Evolutionary conservation across 2,329 filamentous ascomycete species (phyloP).

Genomic region (Neonectria neomacrospora): DNA sequence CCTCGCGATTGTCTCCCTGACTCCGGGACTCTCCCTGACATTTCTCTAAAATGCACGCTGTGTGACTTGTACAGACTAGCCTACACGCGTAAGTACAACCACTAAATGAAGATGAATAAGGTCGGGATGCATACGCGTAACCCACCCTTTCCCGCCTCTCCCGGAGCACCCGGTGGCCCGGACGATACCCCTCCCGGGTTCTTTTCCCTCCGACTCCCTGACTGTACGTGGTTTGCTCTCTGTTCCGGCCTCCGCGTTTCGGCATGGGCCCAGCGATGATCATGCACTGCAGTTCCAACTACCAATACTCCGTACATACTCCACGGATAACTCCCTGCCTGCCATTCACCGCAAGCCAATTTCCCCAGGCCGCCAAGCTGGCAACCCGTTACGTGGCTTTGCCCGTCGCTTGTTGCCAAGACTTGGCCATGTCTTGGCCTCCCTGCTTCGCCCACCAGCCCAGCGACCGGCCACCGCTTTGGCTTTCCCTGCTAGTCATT

Average conservation of each 20-base stretch:
- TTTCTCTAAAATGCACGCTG: not conserved
- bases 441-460: conserved; percentile 10
- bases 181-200: not conserved
- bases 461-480: conserved; percentile 7
- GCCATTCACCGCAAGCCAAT: not conserved
- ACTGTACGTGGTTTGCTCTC: not conserved
- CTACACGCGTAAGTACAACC: no score
- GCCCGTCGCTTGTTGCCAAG: conserved; percentile 29
- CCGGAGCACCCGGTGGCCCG: conserved; percentile 2
- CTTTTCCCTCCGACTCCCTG: not conserved
- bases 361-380: not conserved
- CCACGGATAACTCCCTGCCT: not conserved
- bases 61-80: not conserved
- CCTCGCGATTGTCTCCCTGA: not conserved
- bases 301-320: not conserved
- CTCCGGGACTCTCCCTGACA: not conserved
- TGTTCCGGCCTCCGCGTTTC: conserved; percentile 1
- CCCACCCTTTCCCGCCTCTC: not conserved
- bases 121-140: not conserved
- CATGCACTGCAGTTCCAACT: not conserved
- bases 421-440: conserved; percentile 18
- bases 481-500: not conserved
- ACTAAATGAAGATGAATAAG: not conserved
- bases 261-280: not conserved
- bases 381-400: conserved; percentile 33